These are phyloP conservation scores for Camelina neglecta DNA, from an alignment of 345 rosid genomes.

Conservation along the genomic window DNA sequence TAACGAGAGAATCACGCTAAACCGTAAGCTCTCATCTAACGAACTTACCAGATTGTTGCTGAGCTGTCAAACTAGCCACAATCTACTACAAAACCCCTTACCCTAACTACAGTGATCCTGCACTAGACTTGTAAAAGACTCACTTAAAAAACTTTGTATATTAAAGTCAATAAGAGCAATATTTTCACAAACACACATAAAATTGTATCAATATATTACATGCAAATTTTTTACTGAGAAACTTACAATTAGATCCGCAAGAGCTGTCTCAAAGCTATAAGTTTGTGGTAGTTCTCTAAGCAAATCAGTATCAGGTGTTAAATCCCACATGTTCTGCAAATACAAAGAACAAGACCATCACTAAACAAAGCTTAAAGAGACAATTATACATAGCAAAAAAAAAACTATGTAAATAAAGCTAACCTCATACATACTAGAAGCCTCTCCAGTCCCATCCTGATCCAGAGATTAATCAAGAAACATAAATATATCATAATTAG, in stretches of 20 bases:
- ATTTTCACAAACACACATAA: neutral
- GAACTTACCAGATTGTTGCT: conserved; percentile 2
- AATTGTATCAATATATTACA: neutral
- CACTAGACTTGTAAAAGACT: neutral
- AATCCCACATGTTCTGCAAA: conserved; percentile 77
- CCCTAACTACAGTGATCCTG: neutral
- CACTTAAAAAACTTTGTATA: neutral
- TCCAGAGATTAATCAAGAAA: conserved; percentile 2
- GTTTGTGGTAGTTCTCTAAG: conserved; percentile 64
- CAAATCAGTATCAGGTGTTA: conserved; percentile 69
- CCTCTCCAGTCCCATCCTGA: conserved; percentile 60
- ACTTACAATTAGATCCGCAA: conserved; percentile 73
- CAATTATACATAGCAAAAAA: conserved; percentile 3
- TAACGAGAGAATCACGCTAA: neutral
- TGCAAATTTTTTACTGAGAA: neutral
- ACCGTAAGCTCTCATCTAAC: conserved; percentile 1
- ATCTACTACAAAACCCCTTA: neutral
- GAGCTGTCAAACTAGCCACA: neutral
- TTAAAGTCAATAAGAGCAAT: neutral
- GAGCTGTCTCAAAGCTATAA: conserved; percentile 67
- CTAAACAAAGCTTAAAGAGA: neutral
- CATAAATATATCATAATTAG: neutral
- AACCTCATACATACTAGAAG: conserved; percentile 56
- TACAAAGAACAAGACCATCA: neutral
- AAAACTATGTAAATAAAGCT: conserved; percentile 1